Percentiles rank a stretch among this genome's conserved stretches.
These are phyloP conservation scores for Pseudonitzschia pungens DNA, from an alignment of 108 stramenopile species.

Conservation along the genomic window DNA sequence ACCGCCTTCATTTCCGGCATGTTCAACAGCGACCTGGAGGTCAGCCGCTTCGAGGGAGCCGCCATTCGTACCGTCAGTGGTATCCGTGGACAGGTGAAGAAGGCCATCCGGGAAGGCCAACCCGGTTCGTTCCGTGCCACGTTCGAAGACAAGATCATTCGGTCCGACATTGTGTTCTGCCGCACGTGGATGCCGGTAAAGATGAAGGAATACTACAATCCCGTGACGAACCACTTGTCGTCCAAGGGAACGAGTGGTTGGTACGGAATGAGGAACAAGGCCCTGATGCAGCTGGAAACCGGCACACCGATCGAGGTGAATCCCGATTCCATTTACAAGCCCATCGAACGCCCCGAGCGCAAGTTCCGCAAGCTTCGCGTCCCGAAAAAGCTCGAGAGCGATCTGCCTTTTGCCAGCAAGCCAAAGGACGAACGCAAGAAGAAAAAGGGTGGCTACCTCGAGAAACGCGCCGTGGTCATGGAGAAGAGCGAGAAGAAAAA, in stretches of 20 bases:
- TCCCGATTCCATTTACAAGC: conserved; percentile 97
- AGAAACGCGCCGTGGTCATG: conserved; percentile 83
- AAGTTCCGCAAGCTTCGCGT: conserved; percentile 83
- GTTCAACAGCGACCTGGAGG: conserved; percentile 98
- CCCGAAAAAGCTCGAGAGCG: conserved; percentile 89
- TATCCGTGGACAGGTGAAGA: conserved; percentile 95
- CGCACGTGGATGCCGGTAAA: conserved; percentile 98
- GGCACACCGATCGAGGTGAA: conserved; percentile 89
- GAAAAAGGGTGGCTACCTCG: conserved; percentile 74
- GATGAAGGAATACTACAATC: conserved; percentile 93
- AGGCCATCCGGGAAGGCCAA: conserved; percentile 86
- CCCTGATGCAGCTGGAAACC: conserved; percentile 88
- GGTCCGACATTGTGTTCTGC: conserved; percentile 96
- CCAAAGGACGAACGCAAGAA: conserved; percentile 82
- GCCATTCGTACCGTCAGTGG: conserved; percentile 95
- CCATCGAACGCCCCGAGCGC: conserved; percentile 84
- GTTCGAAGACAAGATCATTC: conserved; percentile 98
- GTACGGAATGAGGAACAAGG: conserved; percentile 91
- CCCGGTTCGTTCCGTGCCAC: conserved; percentile 95
- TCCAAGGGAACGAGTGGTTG: conserved; percentile 63
- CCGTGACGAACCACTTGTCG: conserved; percentile 86
- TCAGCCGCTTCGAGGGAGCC: conserved; percentile 92
- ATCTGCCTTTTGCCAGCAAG: conserved; percentile 92
- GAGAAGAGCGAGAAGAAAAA: conserved; percentile 80
- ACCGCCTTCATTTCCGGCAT: conserved; percentile 98